Evolutionary conservation across 345 rosid genomes (phyloP), one percentile per base, ranked within the genome.

Genomic region (Gossypium raimondii): DNA sequence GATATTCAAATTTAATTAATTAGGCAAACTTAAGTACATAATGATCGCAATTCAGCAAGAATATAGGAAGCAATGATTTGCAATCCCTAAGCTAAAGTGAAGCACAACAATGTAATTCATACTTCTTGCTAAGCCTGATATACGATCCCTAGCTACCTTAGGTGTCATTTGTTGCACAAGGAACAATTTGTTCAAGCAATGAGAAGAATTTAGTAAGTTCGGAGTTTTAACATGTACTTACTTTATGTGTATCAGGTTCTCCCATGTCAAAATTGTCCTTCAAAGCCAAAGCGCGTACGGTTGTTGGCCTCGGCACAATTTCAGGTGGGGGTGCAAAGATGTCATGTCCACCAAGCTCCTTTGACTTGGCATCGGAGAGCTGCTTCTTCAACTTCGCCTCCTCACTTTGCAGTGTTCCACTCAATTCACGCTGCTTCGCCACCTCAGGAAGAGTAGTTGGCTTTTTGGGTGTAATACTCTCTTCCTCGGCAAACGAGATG

Each of bases 251-350:
- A 25, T 62, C 70, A 27, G 84, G 78, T 76, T 92, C 95, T 64
- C 92, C 97, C 83, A 93, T 78, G 80, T 89, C 83, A 70, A 91
- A 87, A 81, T 86, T 89, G 77, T 92, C 97, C 69, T 87, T 89
- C 29, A 78, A 68, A 4, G 93, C 97, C 85, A 85, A 79, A 11
- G 97, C 87, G 2, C 96, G 90, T 13, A 77, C 85, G 22, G 87
- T 72, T 45, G 88, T 81, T 2, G 97, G 86, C 61, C 99, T 86
- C 0, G 99, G 97, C 77, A 88, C 78, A 53, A 93, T 95, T 84
- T 95, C 98, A 7, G 96, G 98, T 62, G 98, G 97, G 27, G 98
- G 92, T 0, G 99, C 99, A 78, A 95, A 95, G 79, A 95, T 95
- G 84, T 95, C 90, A 68, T 91, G 91, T 61, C 99, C 99, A 67